A percentile compares a stretch with the other conserved stretches of the same genome.
These are phyloP conservation scores for Cladophialophora exuberans DNA, from an alignment of 2,329 filamentous ascomycete species.

Conservation along the genomic window DNA sequence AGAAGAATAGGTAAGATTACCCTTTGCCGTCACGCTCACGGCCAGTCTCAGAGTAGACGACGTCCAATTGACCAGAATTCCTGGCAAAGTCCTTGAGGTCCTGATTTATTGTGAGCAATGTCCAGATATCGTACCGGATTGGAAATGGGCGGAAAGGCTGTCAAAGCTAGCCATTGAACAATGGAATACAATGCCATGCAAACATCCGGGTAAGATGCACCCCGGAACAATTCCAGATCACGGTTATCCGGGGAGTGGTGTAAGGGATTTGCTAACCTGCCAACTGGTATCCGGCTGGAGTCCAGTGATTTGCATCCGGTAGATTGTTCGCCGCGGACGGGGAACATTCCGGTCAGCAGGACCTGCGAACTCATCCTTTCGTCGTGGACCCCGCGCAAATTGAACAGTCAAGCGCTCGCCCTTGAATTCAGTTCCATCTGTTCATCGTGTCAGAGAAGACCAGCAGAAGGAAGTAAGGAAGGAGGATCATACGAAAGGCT, in stretches of 20 bases:
- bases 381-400: constrained; percentile 87
- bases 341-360: constrained; percentile 66
- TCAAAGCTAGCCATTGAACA: too few relatives aligned
- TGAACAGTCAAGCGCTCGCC: constrained; percentile 96
- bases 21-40: constrained; percentile 91
- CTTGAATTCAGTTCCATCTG: constrained; percentile 98
- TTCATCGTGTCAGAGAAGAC: constrained; percentile 37
- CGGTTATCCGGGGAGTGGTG: neutral
- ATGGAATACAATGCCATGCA: too few relatives aligned
- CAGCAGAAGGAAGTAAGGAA: neutral
- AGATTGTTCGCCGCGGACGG: constrained; percentile 89
- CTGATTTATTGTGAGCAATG: constrained; percentile 53
- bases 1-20: constrained; percentile 57
- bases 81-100: constrained; percentile 99
- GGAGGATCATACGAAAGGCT: constrained; percentile 27
- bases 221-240: neutral
- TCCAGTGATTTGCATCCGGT: constrained; percentile 96
- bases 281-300: constrained; percentile 98
- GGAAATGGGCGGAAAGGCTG: neutral
- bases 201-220: too few relatives aligned
- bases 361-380: constrained; percentile 66
- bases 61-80: constrained; percentile 85
- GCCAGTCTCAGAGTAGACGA: constrained; percentile 95
- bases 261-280: constrained; percentile 78
- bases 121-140: neutral